These are phyloP conservation scores for Suhomyces faveliae DNA, from an alignment of 805 yeast species.

Conservation along the genomic window DNA sequence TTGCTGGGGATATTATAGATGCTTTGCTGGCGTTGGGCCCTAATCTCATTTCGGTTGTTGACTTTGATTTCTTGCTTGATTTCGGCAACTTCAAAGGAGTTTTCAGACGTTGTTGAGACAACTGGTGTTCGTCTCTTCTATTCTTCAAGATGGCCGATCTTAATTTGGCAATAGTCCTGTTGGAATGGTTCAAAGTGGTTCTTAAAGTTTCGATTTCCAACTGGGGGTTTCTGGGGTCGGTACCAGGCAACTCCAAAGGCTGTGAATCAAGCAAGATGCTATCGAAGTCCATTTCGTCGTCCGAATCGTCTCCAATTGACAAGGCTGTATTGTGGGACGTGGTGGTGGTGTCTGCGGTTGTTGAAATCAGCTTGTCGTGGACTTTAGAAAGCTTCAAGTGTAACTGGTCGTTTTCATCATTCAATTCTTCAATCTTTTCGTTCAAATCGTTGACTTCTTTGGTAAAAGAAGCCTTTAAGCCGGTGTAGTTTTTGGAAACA, in stretches of 20 bases:
- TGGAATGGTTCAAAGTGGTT: conserved; percentile 63
- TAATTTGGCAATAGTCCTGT: conserved; percentile 59
- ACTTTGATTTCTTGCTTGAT: conserved; percentile 15
- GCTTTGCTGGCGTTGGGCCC: conserved; percentile 19
- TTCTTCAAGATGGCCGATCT: conserved; percentile 49
- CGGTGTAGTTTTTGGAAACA: conserved; percentile 38
- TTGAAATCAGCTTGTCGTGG: conserved; percentile 12
- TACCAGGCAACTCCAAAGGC: conserved; percentile 21
- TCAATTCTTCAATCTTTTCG: conserved; percentile 54
- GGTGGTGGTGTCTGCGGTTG: neutral
- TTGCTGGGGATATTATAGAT: conserved; percentile 33
- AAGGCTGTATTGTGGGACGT: conserved; percentile 9
- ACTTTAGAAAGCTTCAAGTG: conserved; percentile 34
- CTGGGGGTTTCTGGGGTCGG: conserved; percentile 42
- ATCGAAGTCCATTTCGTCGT: conserved; percentile 33
- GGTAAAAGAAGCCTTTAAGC: conserved; percentile 34
- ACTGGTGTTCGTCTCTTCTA: conserved; percentile 35
- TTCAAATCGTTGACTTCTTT: conserved; percentile 50
- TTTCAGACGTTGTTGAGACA: conserved; percentile 13
- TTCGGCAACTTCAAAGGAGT: conserved; percentile 14
- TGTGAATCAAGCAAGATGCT: conserved; percentile 29
- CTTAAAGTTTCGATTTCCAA: conserved; percentile 66
- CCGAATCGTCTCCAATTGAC: conserved; percentile 32
- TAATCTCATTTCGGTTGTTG: conserved; percentile 8
- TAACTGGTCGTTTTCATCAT: conserved; percentile 66